These are phyloP conservation scores for Diutina mesorugosa DNA, from an alignment of 1,139 yeast genomes.

Conservation along the genomic window DNA sequence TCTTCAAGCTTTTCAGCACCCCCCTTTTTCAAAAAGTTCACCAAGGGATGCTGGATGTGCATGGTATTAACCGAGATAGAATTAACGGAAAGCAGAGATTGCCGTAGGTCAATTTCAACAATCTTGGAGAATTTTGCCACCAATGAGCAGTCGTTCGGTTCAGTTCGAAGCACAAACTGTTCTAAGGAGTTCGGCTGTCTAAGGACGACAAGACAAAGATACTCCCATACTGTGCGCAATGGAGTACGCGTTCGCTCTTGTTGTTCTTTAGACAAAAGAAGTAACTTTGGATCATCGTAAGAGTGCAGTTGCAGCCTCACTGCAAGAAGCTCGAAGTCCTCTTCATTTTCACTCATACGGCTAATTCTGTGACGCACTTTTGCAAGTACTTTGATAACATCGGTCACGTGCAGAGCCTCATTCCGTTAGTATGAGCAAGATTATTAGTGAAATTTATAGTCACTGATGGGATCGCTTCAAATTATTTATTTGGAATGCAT, in stretches of 20 bases:
- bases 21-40: constrained; percentile 24
- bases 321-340: background rate
- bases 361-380: background rate
- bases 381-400: background rate
- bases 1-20: constrained; percentile 19
- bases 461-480: no score
- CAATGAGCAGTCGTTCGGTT: constrained; percentile 44
- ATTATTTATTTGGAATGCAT: no score
- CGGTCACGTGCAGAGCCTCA: background rate
- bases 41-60: constrained; percentile 43
- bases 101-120: constrained; percentile 19
- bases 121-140: constrained; percentile 34
- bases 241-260: background rate
- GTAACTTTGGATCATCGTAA: background rate
- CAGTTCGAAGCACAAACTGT: constrained; percentile 21
- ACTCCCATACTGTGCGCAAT: background rate
- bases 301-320: background rate
- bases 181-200: constrained; percentile 21
- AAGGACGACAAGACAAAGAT: background rate
- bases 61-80: constrained; percentile 26
- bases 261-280: background rate
- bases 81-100: constrained; percentile 16
- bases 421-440: no score
- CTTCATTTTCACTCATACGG: constrained; percentile 1
- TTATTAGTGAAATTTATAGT: no score